Conservation (phyloP, 768 basidiomycete species). For the Pholiota microspora region DNA sequence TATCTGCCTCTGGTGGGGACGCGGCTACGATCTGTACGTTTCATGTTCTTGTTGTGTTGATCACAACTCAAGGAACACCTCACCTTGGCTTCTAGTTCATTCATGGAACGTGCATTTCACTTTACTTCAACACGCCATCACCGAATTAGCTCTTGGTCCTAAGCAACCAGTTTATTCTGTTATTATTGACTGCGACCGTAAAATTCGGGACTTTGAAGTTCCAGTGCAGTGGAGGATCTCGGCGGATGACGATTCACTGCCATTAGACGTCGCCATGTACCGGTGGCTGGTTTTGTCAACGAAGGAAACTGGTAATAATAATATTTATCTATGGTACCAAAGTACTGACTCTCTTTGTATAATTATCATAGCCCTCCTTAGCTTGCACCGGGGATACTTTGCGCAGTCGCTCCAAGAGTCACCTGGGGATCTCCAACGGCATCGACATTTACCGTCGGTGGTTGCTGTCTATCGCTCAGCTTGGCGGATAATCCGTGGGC, state of each 20-base stretch:
- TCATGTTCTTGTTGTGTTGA: no score
- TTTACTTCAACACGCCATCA: slow-evolving; percentile 47
- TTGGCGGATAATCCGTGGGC: slow-evolving; percentile 57
- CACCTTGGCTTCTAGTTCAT: no score
- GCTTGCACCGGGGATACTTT: slow-evolving; percentile 68
- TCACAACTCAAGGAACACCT: no score
- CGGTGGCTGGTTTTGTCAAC: slow-evolving; percentile 40
- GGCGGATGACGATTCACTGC: slow-evolving; percentile 20
- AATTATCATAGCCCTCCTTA: slow-evolving; percentile 46
- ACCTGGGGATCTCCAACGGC: slow-evolving; percentile 53
- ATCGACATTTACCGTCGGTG: slow-evolving; percentile 67
- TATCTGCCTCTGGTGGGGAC: neutral
- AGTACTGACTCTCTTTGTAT: neutral
- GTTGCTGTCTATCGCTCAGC: slow-evolving; percentile 72
- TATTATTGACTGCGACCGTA: slow-evolving; percentile 58
- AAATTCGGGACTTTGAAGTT: slow-evolving; percentile 58
- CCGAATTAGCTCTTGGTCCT: slow-evolving; percentile 50
- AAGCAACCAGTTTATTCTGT: slow-evolving; percentile 49
- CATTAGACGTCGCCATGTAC: slow-evolving; percentile 33
- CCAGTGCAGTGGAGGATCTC: slow-evolving; percentile 43
- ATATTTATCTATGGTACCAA: neutral
- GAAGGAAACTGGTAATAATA: slow-evolving; percentile 48
- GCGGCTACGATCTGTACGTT: slow-evolving; percentile 10
- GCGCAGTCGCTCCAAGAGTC: slow-evolving; percentile 62
- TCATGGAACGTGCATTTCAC: slow-evolving; percentile 57